These are phyloP conservation scores for Auricularia heimuer DNA, from an alignment of 768 basidiomycete species.

Conservation along the genomic window DNA sequence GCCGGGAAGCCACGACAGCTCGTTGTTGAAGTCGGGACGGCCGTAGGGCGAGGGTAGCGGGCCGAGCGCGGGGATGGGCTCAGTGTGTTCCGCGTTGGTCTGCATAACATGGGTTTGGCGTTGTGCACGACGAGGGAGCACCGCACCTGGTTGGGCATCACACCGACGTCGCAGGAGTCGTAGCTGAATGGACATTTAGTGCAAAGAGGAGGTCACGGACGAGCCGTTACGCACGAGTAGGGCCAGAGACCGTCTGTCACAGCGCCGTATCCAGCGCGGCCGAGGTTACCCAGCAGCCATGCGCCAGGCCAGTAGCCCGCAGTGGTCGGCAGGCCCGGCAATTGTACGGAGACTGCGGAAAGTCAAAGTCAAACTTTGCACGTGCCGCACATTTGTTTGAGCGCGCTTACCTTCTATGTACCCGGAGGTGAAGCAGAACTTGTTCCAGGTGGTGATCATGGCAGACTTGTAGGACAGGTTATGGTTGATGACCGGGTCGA, in stretches of 20 bases:
- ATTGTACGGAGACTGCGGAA: conserved; percentile 23
- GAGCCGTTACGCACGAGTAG: conserved; percentile 1
- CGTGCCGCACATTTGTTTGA: neutral
- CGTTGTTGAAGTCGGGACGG: conserved; percentile 38
- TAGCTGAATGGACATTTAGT: conserved; percentile 24
- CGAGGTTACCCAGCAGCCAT: conserved; percentile 17
- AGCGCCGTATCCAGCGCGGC: conserved; percentile 15
- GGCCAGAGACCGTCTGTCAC: conserved; percentile 8
- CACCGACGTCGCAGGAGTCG: conserved; percentile 49
- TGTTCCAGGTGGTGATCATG: conserved; percentile 87
- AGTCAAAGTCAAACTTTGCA: neutral
- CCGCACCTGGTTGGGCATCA: conserved; percentile 36
- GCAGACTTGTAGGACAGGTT: conserved; percentile 53
- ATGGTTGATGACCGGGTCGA: conserved; percentile 35
- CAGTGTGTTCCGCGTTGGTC: conserved; percentile 29
- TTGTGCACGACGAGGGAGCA: no score
- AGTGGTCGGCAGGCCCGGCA: neutral
- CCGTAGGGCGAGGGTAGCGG: conserved; percentile 33
- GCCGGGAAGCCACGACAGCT: conserved; percentile 67
- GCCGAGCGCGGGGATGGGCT: conserved; percentile 32
- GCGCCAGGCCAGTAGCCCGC: conserved; percentile 2
- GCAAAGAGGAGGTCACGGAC: no score
- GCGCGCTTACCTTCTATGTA: conserved; percentile 48
- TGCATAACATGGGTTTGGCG: no score
- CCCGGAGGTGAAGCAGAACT: conserved; percentile 48